phyloP scores from a whole-genome alignment of 2,329 filamentous ascomycete species.

The Alternaria consortialis region DNA sequence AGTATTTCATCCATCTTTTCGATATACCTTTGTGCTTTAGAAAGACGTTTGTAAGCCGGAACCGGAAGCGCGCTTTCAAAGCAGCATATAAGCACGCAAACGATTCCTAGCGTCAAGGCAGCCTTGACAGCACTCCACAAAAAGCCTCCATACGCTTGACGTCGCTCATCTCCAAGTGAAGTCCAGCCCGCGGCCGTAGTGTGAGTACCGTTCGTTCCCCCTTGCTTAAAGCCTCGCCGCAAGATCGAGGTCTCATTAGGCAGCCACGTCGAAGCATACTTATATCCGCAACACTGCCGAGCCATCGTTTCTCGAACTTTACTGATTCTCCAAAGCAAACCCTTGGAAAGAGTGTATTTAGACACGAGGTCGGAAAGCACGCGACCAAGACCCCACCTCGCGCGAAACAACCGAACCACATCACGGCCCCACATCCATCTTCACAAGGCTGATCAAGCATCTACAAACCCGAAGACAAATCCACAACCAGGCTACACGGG shows the following conservation, averaged over 20 bases:
- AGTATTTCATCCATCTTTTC: neutral
- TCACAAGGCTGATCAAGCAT: neutral
- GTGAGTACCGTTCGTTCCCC: conserved; percentile 1
- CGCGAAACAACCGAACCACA: neutral
- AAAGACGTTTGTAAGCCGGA: neutral
- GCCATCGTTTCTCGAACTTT: neutral
- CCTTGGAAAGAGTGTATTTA: neutral
- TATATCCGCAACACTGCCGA: neutral
- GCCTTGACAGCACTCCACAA: conserved; percentile 5
- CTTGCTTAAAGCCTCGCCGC: neutral
- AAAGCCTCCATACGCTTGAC: neutral
- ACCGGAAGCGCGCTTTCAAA: neutral
- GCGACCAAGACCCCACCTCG: conserved; percentile 1
- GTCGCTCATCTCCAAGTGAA: neutral
- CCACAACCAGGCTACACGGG: neutral
- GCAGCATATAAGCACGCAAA: conserved; percentile 1
- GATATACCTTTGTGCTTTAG: neutral
- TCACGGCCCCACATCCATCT: neutral
- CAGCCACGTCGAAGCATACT: neutral
- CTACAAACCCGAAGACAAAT: neutral
- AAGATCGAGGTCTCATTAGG: neutral
- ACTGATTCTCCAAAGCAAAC: neutral
- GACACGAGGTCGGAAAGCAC: neutral
- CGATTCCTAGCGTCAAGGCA: neutral
- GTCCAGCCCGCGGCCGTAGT: conserved; percentile 1